Percentiles rank a stretch among this genome's conserved stretches.
phyloP scores from a whole-genome alignment of 768 basidiomycete species.

The Leccinum rimulosum region DNA sequence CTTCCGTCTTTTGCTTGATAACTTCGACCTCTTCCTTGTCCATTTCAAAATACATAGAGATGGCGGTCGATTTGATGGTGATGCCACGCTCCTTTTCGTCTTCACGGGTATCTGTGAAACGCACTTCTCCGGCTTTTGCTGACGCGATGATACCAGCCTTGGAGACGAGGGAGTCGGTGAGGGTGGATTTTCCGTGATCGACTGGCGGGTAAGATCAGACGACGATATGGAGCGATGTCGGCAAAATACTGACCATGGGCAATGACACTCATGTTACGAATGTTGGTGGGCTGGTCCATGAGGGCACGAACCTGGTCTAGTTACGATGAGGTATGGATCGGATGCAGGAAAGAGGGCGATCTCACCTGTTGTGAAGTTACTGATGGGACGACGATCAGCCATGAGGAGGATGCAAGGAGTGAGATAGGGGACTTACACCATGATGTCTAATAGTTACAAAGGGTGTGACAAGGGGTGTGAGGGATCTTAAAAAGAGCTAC shows the following conservation, averaged over 20 bases:
- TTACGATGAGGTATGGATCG: slow-evolving; percentile 6
- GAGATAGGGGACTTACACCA: slow-evolving; percentile 66
- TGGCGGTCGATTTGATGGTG: slow-evolving; percentile 99
- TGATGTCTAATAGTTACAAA: slow-evolving; percentile 52
- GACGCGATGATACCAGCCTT: slow-evolving; percentile 99
- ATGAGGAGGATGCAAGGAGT: slow-evolving; percentile 7
- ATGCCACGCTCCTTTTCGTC: slow-evolving; percentile 99
- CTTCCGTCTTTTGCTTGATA: slow-evolving; percentile 93
- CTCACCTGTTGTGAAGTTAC: slow-evolving; percentile 89
- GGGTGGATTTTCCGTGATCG: slow-evolving; percentile 99
- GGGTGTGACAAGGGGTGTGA: background rate
- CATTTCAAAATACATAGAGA: slow-evolving; percentile 99
- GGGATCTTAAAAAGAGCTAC: background rate
- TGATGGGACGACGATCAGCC: slow-evolving; percentile 40
- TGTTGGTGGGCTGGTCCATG: slow-evolving; percentile 90
- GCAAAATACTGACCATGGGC: slow-evolving; percentile 69
- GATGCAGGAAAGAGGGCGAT: slow-evolving; percentile 10
- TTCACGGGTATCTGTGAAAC: slow-evolving; percentile 94
- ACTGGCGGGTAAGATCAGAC: slow-evolving; percentile 48
- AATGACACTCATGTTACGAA: slow-evolving; percentile 94
- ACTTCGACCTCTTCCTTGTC: slow-evolving; percentile 80
- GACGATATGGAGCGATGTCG: slow-evolving; percentile 9
- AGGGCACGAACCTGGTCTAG: slow-evolving; percentile 83
- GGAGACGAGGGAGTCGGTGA: slow-evolving; percentile 97
- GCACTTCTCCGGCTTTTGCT: slow-evolving; percentile 93